Evolutionary conservation across 1,284 basidiomycete species (phyloP).

Genomic region (Malassezia psittaci): DNA sequence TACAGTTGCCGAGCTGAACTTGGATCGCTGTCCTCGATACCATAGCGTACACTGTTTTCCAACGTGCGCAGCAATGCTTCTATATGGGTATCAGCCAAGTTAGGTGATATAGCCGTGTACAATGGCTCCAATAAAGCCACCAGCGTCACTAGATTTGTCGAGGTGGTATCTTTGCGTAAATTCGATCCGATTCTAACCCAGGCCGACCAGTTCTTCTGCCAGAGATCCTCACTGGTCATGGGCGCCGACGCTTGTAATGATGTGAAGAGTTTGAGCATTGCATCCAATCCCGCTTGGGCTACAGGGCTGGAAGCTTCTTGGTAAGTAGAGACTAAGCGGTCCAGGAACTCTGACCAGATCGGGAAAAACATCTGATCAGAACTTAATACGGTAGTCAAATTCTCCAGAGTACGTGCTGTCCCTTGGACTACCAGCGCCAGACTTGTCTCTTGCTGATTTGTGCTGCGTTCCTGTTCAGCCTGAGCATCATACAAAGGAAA

Average conservation of each 20-base stretch:
- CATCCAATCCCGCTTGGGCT: slow-evolving; percentile 8
- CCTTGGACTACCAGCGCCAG: slow-evolving; percentile 75
- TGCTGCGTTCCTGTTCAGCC: not conserved
- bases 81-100: not conserved
- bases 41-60: not conserved
- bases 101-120: not conserved
- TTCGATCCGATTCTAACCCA: not conserved
- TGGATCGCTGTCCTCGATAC: not conserved
- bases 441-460: slow-evolving; percentile 51
- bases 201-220: not conserved
- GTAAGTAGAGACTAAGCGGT: not conserved
- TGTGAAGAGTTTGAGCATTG: not conserved
- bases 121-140: not conserved
- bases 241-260: not conserved
- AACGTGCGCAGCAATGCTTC: not conserved
- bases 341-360: slow-evolving; percentile 10
- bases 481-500: slow-evolving; percentile 76
- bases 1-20: not conserved
- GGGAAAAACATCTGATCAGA: not conserved
- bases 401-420: slow-evolving; percentile 69
- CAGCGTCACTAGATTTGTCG: not conserved
- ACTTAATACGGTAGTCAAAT: slow-evolving; percentile 66
- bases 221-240: not conserved
- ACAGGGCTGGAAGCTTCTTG: not conserved
- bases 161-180: not conserved